Evolutionary conservation across 305 asterid species (phyloP).

Genomic region (Solanum chacoense): DNA sequence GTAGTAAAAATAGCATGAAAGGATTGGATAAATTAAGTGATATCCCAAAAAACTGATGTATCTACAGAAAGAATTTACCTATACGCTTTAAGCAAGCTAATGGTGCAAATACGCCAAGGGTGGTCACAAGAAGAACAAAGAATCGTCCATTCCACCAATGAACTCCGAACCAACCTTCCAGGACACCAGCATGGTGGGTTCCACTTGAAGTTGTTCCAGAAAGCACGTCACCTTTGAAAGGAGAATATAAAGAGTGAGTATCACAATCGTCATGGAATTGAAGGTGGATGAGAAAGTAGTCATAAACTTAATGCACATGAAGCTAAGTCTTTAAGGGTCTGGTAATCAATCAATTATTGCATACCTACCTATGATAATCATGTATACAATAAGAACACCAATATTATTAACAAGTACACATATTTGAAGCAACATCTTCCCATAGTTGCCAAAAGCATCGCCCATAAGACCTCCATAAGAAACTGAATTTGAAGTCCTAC

Average conservation of each 20-base stretch:
- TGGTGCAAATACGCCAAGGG: slow-evolving; percentile 79
- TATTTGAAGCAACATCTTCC: slow-evolving; percentile 77
- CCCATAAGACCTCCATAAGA: slow-evolving; percentile 95
- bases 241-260: slow-evolving; percentile 3
- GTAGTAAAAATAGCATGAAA: neutral
- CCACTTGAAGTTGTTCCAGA: slow-evolving; percentile 90
- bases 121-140: slow-evolving; percentile 64
- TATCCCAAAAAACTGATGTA: neutral
- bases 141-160: slow-evolving; percentile 92
- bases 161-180: slow-evolving; percentile 93
- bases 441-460: slow-evolving; percentile 77
- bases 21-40: neutral
- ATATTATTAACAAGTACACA: slow-evolving; percentile 73
- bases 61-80: slow-evolving; percentile 33
- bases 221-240: slow-evolving; percentile 81
- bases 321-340: neutral
- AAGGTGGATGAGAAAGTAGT: neutral
- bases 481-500: slow-evolving; percentile 60
- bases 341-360: neutral
- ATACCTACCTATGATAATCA: slow-evolving; percentile 86
- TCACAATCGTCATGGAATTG: neutral
- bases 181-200: slow-evolving; percentile 87
- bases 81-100: slow-evolving; percentile 93
- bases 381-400: slow-evolving; percentile 94
- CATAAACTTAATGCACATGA: neutral